These are phyloP conservation scores for Alternaria dauci DNA, from an alignment of 2,329 filamentous ascomycete genomes.

Conservation along the genomic window DNA sequence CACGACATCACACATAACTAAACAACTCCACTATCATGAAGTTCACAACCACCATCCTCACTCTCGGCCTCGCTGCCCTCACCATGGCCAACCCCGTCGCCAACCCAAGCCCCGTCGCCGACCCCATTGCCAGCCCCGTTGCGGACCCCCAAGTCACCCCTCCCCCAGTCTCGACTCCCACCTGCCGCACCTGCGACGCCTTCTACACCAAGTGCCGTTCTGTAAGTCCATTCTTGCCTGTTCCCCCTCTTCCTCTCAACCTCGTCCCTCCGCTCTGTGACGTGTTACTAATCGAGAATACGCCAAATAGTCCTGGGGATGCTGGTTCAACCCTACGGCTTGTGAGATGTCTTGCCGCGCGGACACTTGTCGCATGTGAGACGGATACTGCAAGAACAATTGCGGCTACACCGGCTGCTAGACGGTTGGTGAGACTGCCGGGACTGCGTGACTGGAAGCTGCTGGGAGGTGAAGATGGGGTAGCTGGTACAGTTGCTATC, in stretches of 20 bases:
- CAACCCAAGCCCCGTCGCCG: background rate
- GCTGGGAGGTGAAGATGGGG: background rate
- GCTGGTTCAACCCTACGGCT: background rate
- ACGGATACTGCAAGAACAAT: conserved; percentile 29
- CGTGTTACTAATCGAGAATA: background rate
- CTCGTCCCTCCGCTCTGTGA: background rate
- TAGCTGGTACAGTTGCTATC: background rate
- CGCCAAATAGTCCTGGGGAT: background rate
- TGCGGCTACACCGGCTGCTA: background rate
- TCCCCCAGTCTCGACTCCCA: background rate
- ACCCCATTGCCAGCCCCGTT: background rate
- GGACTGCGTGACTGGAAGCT: background rate
- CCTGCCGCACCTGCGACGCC: background rate
- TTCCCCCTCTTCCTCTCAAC: no score
- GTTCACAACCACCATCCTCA: background rate
- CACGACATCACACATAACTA: background rate
- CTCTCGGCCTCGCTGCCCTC: conserved; percentile 1
- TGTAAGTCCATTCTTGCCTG: background rate
- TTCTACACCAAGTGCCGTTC: background rate
- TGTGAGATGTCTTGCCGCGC: background rate
- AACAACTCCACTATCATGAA: background rate
- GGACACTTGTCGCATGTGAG: background rate
- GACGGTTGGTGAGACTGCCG: background rate
- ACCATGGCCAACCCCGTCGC: background rate
- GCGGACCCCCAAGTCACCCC: background rate